These are phyloP conservation scores for Wallacemonas sp. DNA, from an alignment of 208 protist genomes.

Conservation along the genomic window DNA sequence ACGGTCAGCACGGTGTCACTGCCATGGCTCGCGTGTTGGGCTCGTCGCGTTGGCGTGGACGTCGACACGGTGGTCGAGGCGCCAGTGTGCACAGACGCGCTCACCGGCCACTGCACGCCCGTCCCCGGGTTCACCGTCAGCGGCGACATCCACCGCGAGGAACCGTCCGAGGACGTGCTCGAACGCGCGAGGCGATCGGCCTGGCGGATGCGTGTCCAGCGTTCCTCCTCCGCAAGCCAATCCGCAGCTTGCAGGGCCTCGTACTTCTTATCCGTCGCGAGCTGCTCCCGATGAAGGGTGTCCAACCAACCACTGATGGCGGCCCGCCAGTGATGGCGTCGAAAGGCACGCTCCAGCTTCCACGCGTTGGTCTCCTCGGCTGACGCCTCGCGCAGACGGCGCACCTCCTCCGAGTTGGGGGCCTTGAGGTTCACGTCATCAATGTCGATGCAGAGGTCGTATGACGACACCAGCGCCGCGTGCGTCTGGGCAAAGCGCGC, in stretches of 20 bases:
- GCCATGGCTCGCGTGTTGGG: no score
- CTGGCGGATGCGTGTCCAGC: slow-evolving; percentile 39
- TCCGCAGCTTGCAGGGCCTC: slow-evolving; percentile 14
- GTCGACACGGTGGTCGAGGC: no score
- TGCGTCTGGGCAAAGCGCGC: slow-evolving; percentile 29
- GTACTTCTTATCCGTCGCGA: slow-evolving; percentile 18
- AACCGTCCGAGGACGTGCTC: slow-evolving; percentile 2
- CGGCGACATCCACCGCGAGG: slow-evolving; percentile 22
- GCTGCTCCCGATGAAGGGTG: slow-evolving; percentile 19
- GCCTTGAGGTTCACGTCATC: slow-evolving; percentile 27
- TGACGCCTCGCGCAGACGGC: neutral
- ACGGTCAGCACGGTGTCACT: neutral
- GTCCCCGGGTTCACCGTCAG: slow-evolving; percentile 12
- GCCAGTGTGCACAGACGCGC: no score
- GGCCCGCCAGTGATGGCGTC: slow-evolving; percentile 37
- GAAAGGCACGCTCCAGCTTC: slow-evolving; percentile 37
- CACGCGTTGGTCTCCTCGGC: slow-evolving; percentile 18
- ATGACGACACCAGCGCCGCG: slow-evolving; percentile 29
- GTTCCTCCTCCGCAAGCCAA: slow-evolving; percentile 31
- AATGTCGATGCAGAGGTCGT: slow-evolving; percentile 23
- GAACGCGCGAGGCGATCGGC: slow-evolving; percentile 29
- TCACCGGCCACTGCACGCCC: neutral
- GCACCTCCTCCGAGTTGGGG: neutral
- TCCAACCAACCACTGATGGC: slow-evolving; percentile 34
- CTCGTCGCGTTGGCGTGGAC: no score